A percentile compares a stretch with the other conserved stretches of the same genome.
These are phyloP conservation scores for Spergularia marina DNA, from an alignment of 148 eudicot genomes.

Conservation along the genomic window DNA sequence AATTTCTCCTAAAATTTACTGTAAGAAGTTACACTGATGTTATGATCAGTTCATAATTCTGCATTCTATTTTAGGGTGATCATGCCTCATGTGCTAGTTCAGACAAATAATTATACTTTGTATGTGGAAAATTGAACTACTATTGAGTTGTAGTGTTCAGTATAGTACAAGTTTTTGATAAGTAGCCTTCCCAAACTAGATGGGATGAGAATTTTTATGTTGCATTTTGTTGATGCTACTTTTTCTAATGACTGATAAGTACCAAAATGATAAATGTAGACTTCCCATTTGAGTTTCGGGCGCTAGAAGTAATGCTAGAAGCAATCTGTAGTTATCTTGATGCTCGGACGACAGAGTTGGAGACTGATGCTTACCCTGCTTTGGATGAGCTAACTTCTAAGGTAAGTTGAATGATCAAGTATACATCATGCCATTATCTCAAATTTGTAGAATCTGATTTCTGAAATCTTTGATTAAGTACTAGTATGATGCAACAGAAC, in stretches of 20 bases:
- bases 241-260: conserved; percentile 16
- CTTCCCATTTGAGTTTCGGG: conserved; percentile 85
- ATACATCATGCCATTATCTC: background rate
- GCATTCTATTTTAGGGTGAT: too few relatives aligned
- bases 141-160: too few relatives aligned
- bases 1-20: background rate
- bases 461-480: background rate
- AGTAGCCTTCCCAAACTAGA: too few relatives aligned
- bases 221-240: background rate
- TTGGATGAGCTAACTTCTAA: conserved; percentile 87
- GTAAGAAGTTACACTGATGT: too few relatives aligned
- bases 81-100: too few relatives aligned
- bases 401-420: conserved; percentile 28
- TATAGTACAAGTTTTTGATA: too few relatives aligned
- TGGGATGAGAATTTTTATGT: background rate
- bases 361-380: conserved; percentile 87
- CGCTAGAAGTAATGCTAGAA: conserved; percentile 88
- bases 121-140: too few relatives aligned
- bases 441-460: background rate
- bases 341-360: conserved; percentile 75
- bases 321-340: conserved; percentile 81
- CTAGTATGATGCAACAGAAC: too few relatives aligned
- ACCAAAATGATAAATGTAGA: conserved; percentile 40
- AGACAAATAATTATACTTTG: too few relatives aligned
- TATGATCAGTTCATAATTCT: too few relatives aligned